Evolutionary conservation across 371 early-diverging fungal genomes (phyloP).

Genomic region (Batkoa obscura): DNA sequence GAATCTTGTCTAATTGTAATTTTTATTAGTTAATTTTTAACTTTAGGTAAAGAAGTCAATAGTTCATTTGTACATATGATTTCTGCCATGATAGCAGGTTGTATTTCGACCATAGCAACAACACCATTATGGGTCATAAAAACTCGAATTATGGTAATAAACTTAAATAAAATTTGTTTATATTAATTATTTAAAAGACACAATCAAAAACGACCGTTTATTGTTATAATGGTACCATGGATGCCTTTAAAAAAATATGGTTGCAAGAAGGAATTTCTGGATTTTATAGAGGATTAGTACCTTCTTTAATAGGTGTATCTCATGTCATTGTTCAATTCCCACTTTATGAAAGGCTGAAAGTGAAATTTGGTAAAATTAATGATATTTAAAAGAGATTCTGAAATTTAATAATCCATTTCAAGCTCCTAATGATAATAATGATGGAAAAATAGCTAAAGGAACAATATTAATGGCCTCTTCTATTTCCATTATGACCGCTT

Average conservation of each 20-base stretch:
- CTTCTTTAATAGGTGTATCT: constrained; percentile 73
- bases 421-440: neutral
- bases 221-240: constrained; percentile 43
- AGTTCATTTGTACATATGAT: constrained; percentile 47
- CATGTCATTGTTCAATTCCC: constrained; percentile 94
- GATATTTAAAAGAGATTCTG: no score
- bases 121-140: constrained; percentile 92
- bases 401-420: neutral
- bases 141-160: constrained; percentile 66
- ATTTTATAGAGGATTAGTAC: constrained; percentile 77
- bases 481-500: constrained; percentile 74
- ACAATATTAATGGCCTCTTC: constrained; percentile 60
- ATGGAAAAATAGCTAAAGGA: constrained; percentile 14
- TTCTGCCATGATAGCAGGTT: constrained; percentile 72
- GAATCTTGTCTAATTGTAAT: no score
- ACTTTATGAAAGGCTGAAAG: constrained; percentile 77
- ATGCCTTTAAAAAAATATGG: constrained; percentile 51
- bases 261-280: constrained; percentile 50
- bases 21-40: no score
- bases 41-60: neutral
- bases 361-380: constrained; percentile 26
- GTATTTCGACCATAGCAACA: constrained; percentile 53
- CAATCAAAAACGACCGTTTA: constrained; percentile 16
- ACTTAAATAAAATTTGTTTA: neutral
- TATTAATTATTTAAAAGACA: neutral